Percentiles rank a stretch among this genome's conserved stretches.
Conservation (phyloP, 345 rosid species). For the Hibiscus mutabilis region DNA sequence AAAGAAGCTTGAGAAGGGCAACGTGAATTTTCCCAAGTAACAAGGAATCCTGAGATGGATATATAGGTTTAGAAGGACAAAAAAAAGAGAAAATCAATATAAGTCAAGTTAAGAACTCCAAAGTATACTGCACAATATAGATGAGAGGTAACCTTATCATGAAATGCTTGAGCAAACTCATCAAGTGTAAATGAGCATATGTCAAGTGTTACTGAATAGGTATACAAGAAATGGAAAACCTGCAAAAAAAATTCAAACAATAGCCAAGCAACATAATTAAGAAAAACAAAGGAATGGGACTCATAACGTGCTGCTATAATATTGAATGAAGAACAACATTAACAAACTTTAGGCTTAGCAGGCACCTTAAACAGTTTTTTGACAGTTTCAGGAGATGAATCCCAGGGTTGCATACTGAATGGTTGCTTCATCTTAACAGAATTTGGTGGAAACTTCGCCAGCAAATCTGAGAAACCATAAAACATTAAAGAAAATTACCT, state of each 20-base stretch:
- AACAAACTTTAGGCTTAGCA: slow-evolving; percentile 8
- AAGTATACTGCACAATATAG: slow-evolving; percentile 4
- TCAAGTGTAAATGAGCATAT: slow-evolving; percentile 77
- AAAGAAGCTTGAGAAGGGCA: slow-evolving; percentile 81
- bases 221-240: slow-evolving; percentile 88
- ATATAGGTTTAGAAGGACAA: neutral
- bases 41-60: slow-evolving; percentile 62
- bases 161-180: slow-evolving; percentile 85
- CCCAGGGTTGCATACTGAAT: slow-evolving; percentile 71
- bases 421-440: slow-evolving; percentile 84
- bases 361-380: slow-evolving; percentile 92
- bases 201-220: slow-evolving; percentile 57
- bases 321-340: neutral
- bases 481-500: neutral
- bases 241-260: slow-evolving; percentile 32
- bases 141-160: slow-evolving; percentile 66
- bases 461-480: slow-evolving; percentile 54
- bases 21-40: slow-evolving; percentile 83
- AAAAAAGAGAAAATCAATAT: slow-evolving; percentile 12
- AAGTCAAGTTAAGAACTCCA: neutral
- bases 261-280: slow-evolving; percentile 16
- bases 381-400: slow-evolving; percentile 63
- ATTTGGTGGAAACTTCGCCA: slow-evolving; percentile 83
- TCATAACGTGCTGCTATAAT: neutral
- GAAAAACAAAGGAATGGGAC: neutral